Percentiles rank a stretch among this genome's conserved stretches.
Evolutionary conservation across 371 early-diverging fungal species (phyloP).

Genomic region (Rhizopus stolonifer): DNA sequence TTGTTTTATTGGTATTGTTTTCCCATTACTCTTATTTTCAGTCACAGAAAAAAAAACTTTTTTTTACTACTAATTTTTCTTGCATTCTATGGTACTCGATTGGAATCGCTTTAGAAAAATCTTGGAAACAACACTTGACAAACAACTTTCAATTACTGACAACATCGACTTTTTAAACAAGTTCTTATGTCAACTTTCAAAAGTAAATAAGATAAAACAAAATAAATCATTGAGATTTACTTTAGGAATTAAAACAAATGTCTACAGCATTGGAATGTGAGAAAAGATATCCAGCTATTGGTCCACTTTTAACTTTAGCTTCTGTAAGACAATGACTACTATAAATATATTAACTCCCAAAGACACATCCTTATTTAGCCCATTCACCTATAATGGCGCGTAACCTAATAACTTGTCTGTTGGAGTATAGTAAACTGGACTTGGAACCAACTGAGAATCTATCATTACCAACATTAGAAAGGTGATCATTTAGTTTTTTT

Average conservation of each 20-base stretch:
- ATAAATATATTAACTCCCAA: background rate
- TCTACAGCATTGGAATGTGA: conserved; percentile 4
- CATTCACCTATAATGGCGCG: background rate
- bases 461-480: background rate
- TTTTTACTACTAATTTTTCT: too few relatives aligned
- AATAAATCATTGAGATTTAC: too few relatives aligned
- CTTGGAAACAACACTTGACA: background rate
- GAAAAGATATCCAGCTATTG: conserved; percentile 12
- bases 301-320: conserved; percentile 9
- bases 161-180: conserved; percentile 1
- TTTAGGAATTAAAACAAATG: conserved; percentile 16
- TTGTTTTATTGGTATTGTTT: too few relatives aligned
- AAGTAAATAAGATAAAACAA: background rate
- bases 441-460: background rate
- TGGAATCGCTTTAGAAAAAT: conserved; percentile 16
- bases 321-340: conserved; percentile 8
- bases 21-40: too few relatives aligned
- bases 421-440: conserved; percentile 19
- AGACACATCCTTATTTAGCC: conserved; percentile 19
- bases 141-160: conserved; percentile 4
- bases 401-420: conserved; percentile 7
- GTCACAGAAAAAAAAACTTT: too few relatives aligned
- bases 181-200: conserved; percentile 9
- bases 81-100: conserved; percentile 10
- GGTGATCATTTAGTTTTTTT: background rate